Evolutionary conservation across 2,329 filamentous ascomycete species (phyloP).

Genomic region (Apiospora hydei): DNA sequence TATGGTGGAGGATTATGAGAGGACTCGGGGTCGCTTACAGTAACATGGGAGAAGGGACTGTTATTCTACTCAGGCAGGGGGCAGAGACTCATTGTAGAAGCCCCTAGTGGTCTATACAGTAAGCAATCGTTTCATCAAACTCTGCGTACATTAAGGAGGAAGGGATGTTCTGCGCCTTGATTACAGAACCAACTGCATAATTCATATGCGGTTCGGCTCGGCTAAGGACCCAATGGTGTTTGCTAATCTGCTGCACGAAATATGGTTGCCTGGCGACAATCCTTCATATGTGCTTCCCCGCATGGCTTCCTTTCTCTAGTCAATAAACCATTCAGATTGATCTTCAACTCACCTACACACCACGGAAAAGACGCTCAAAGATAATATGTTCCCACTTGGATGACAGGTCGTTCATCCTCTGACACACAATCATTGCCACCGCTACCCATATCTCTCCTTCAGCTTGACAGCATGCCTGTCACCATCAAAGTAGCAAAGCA

Average conservation of each 20-base stretch:
- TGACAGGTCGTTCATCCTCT: not conserved
- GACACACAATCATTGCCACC: not conserved
- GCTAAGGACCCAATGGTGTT: not conserved
- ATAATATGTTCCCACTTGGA: not conserved
- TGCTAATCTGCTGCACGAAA: not conserved
- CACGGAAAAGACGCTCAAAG: not conserved
- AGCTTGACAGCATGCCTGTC: not conserved
- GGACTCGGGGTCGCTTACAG: not conserved
- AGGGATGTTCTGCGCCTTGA: not conserved
- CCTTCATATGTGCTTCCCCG: not conserved
- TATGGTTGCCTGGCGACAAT: not conserved
- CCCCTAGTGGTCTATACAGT: not conserved
- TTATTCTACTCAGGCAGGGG: not conserved
- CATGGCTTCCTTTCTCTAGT: not conserved
- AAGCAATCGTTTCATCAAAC: not conserved
- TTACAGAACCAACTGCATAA: not conserved
- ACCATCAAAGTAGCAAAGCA: not conserved
- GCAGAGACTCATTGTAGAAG: not conserved
- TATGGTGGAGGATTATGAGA: slow-evolving; percentile 23
- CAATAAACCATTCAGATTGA: too few species aligned
- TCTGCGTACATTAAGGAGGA: not conserved
- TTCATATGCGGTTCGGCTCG: not conserved
- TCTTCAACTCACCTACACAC: too few species aligned
- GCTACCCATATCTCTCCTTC: not conserved
- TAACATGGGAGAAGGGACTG: not conserved